Base-by-base conservation (phyloP, 352 stramenopile genomes). In the Globisporangium heterothallicum region DNA sequence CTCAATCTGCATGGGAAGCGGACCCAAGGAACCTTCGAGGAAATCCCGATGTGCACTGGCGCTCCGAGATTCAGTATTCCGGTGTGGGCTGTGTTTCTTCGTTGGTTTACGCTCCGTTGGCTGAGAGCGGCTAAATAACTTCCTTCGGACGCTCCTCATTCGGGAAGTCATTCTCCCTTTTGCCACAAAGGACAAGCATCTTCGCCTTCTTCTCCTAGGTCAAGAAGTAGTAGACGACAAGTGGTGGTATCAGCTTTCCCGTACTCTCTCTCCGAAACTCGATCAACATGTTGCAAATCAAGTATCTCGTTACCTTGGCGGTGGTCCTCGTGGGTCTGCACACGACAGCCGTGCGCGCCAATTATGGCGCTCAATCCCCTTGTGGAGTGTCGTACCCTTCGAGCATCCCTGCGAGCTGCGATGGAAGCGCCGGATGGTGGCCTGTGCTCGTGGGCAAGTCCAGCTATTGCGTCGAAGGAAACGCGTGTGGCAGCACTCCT, bases 161-260 rank as follows among this genome's bases (percentile, higher is more conserved):
- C 22, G 21, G 32, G n/a, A 14, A 32, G 25, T 18, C 43, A 50
- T 50, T 41, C 44, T 19, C 44, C 27, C 27, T 50, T 50, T 50
- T 50, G 18, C 44, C 44, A 18, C 24, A 50, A 50, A 50, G 44
- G 44, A 50, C 44, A 21, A 6, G 22, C 44, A 13, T 16, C 32
- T 41, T 40, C 25, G 9, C 25, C 32, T 21, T 49, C 43, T 22
- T 22, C 43, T 36, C 44, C n/a, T n/a, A n/a, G n/a, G n/a, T n/a
- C n/a, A 35, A 35, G 43, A 34, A 19, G 25, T 25, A 48, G 22
- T 32, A 21, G 6, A 29, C 41, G 30, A 34, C 6, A 25, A 47
- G 7, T 34, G 14, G 9, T 4, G 29, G 12, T 16, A 30, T 19
- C 35, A 7, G 13, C 21, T 24, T 21, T 35, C 22, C 19, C 18